Evolutionary conservation across 768 basidiomycete species (phyloP).

Genomic region (Naganishia friedmannii): DNA sequence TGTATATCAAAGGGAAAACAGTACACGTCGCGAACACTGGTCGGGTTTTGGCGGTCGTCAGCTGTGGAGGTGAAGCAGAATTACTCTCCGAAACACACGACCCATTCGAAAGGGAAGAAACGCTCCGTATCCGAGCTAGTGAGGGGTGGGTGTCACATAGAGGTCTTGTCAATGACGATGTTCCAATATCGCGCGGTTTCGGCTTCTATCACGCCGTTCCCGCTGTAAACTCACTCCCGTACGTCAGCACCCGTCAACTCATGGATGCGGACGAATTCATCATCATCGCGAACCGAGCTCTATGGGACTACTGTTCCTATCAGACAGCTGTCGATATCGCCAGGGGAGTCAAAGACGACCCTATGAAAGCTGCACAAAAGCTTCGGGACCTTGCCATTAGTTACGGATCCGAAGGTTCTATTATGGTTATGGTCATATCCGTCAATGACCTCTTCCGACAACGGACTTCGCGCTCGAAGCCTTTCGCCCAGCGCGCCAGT

Average conservation of each 20-base stretch:
- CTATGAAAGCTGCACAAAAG: constrained; percentile 93
- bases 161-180: constrained; percentile 85
- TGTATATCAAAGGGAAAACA: constrained; percentile 75
- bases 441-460: constrained; percentile 69
- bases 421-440: constrained; percentile 96
- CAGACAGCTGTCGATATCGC: constrained; percentile 97
- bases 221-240: constrained; percentile 82
- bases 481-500: constrained; percentile 53
- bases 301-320: constrained; percentile 92
- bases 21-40: constrained; percentile 89
- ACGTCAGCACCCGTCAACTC: constrained; percentile 67
- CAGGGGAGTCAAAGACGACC: constrained; percentile 65
- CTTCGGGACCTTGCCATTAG: constrained; percentile 93
- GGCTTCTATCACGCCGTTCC: constrained; percentile 88
- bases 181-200: constrained; percentile 87
- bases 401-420: constrained; percentile 87
- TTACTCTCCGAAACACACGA: constrained; percentile 77
- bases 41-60: constrained; percentile 80
- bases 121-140: constrained; percentile 77
- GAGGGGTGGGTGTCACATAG: constrained; percentile 93
- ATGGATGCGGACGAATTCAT: constrained; percentile 88
- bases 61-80: constrained; percentile 66
- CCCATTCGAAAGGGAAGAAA: constrained; percentile 82
- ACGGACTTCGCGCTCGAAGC: constrained; percentile 54
- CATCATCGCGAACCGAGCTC: constrained; percentile 84